Evolutionary conservation across 2,329 filamentous ascomycete species (phyloP).

Genomic region (Shiraia bambusicola): DNA sequence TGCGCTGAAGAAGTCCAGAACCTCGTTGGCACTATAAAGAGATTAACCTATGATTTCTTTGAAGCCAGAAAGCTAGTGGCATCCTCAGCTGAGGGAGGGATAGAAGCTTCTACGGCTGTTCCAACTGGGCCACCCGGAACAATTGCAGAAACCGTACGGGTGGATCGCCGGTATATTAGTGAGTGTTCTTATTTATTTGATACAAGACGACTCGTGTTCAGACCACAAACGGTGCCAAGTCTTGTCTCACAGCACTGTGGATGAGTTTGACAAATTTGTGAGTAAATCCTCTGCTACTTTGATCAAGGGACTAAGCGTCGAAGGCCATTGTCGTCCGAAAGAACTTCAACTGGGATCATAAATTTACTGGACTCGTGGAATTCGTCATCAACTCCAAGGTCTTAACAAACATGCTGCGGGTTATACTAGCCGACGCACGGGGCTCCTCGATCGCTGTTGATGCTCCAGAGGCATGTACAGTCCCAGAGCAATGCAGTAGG

Average conservation of each 20-base stretch:
- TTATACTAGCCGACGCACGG: too few species aligned
- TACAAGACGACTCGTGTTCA: neutral
- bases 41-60: neutral
- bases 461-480: neutral
- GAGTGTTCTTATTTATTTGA: neutral
- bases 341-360: neutral
- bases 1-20: neutral
- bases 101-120: neutral
- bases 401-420: neutral
- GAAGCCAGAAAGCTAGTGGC: neutral
- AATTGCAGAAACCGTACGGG: neutral
- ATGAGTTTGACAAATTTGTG: neutral
- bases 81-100: neutral
- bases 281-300: slow-evolving; percentile 1
- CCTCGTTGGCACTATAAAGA: neutral
- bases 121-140: neutral
- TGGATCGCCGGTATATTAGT: neutral
- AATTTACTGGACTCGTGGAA: neutral
- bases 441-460: too few species aligned
- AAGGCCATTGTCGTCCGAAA: neutral
- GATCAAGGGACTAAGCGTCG: neutral
- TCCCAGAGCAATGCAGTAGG: neutral
- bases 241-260: neutral
- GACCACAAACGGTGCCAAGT: neutral
- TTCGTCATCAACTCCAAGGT: neutral